phyloP scores from a whole-genome alignment of 495 filamentous ascomycete genomes.

The Penicillium angulare region DNA sequence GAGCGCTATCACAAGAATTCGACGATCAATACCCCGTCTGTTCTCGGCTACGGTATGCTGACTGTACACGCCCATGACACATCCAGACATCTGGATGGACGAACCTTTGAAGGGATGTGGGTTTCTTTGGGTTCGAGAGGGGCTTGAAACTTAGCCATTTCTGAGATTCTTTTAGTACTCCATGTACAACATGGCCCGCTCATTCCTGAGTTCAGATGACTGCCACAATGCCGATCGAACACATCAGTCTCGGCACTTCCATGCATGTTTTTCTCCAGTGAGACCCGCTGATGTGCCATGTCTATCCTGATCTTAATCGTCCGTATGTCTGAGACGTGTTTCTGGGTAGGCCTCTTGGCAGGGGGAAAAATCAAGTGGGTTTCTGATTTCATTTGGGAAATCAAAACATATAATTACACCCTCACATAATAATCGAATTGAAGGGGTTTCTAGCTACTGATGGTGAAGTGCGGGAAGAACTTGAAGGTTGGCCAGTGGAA shows the following conservation, averaged over 20 bases:
- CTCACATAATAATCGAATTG: no score
- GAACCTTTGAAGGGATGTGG: background rate
- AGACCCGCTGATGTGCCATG: slow-evolving; percentile 14
- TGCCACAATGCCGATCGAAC: background rate
- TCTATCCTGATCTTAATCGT: slow-evolving; percentile 10
- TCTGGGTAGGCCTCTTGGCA: background rate
- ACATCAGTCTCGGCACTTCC: background rate
- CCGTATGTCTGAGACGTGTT: slow-evolving; percentile 24
- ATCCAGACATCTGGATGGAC: background rate
- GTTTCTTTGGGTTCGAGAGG: no score
- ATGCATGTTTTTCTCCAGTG: slow-evolving; percentile 9
- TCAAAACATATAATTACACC: background rate
- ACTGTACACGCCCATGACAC: background rate
- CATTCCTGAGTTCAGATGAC: background rate
- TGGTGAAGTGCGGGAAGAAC: no score
- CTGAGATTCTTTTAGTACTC: no score
- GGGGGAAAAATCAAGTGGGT: background rate
- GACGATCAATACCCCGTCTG: background rate
- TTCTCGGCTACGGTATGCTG: slow-evolving; percentile 5
- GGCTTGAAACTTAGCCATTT: no score
- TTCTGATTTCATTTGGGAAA: background rate
- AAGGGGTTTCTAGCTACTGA: no score
- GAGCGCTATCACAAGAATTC: slow-evolving; percentile 1
- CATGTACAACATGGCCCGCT: no score
- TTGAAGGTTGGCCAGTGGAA: background rate